phyloP scores from a whole-genome alignment of 805 yeast genomes.

The Brettanomyces anomalus region DNA sequence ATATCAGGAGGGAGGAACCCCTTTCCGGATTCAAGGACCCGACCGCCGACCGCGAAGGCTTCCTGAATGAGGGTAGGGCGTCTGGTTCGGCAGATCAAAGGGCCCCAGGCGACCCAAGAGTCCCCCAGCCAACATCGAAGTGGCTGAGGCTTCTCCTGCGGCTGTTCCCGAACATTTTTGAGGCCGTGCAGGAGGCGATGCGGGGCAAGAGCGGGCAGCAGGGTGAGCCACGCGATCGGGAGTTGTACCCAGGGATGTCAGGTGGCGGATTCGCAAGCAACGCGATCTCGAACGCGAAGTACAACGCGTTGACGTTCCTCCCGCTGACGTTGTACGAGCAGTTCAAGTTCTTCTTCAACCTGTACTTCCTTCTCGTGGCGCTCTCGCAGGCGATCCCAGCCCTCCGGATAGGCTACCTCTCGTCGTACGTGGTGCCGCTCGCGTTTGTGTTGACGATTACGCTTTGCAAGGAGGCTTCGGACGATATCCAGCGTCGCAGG shows the following conservation, averaged over 20 bases:
- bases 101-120: too few species aligned
- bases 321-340: conserved; percentile 91
- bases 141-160: background rate
- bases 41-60: too few species aligned
- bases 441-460: conserved; percentile 90
- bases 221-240: background rate
- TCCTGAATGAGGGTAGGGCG: too few species aligned
- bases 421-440: conserved; percentile 88
- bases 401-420: conserved; percentile 83
- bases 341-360: conserved; percentile 91
- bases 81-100: too few species aligned
- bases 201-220: background rate
- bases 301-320: conserved; percentile 76
- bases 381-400: conserved; percentile 87
- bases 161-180: too few species aligned
- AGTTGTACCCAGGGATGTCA: conserved; percentile 30
- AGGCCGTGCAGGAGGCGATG: too few species aligned
- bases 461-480: conserved; percentile 92
- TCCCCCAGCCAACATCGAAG: background rate
- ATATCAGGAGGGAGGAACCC: background rate
- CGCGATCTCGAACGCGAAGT: conserved; percentile 89
- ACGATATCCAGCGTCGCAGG: conserved; percentile 83
- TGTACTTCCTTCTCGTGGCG: conserved; percentile 88
- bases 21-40: too few species aligned
- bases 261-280: conserved; percentile 44